Conservation (phyloP, 345 rosid species). For the Hevea brasiliensis region DNA sequence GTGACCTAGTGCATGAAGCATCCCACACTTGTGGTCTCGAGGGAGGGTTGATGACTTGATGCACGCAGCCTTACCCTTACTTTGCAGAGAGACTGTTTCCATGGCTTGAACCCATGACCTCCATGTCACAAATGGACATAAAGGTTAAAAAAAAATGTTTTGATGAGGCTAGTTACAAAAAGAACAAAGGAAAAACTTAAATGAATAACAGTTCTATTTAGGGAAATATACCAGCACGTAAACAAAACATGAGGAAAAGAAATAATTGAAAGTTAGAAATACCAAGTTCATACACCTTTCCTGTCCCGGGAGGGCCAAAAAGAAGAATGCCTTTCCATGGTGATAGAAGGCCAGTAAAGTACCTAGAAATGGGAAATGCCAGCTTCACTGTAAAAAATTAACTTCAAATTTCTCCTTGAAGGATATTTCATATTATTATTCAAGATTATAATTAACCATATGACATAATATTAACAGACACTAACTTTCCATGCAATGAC, state of each 20-base stretch:
- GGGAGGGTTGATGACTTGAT: too few relatives aligned
- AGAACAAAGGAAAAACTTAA: not conserved
- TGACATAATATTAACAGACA: not conserved
- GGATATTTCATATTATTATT: not conserved
- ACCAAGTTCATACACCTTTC: constrained; percentile 60
- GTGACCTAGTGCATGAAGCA: too few relatives aligned
- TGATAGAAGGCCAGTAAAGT: constrained; percentile 89
- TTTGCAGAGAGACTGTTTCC: too few relatives aligned
- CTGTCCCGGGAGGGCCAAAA: constrained; percentile 98
- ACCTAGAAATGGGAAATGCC: constrained; percentile 42
- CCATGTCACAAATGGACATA: too few relatives aligned
- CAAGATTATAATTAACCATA: not conserved
- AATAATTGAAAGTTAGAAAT: not conserved
- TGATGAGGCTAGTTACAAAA: not conserved
- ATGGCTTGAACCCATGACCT: too few relatives aligned
- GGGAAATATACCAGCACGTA: not conserved
- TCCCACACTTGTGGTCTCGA: too few relatives aligned
- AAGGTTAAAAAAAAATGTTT: too few relatives aligned
- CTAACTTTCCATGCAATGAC: not conserved
- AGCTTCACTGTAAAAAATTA: not conserved
- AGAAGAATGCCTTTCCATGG: constrained; percentile 99
- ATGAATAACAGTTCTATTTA: not conserved
- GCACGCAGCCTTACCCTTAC: too few relatives aligned
- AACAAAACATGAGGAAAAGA: not conserved
- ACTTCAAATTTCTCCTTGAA: constrained; percentile 4